A percentile compares a stretch with the other conserved stretches of the same genome.
These are phyloP conservation scores for Oryza meyeriana DNA, from an alignment of 176 grass and related monocot species.

Conservation along the genomic window DNA sequence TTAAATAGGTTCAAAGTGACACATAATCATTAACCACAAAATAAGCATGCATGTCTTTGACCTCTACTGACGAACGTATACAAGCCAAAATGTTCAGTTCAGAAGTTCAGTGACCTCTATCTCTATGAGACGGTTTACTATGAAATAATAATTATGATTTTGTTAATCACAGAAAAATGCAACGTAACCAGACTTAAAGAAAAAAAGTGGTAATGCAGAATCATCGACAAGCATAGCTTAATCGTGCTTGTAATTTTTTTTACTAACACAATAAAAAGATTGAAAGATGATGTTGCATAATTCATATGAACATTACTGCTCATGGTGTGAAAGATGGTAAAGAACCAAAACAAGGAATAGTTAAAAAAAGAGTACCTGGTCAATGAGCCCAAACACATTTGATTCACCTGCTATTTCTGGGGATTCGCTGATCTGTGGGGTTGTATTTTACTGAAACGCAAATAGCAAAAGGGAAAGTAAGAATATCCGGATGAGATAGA, in stretches of 20 bases:
- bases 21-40: neutral
- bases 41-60: neutral
- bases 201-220: neutral
- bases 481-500: too few species aligned
- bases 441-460: too few species aligned
- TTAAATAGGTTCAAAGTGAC: too few species aligned
- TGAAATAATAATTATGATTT: neutral
- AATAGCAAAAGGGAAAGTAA: too few species aligned
- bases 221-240: neutral
- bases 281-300: neutral
- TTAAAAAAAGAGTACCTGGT: constrained; percentile 38
- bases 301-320: neutral
- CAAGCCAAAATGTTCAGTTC: neutral
- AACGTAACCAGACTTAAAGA: neutral
- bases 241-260: neutral
- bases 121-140: neutral
- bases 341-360: neutral
- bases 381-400: constrained; percentile 28
- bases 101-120: neutral
- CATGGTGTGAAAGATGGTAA: constrained; percentile 22
- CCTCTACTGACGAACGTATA: neutral
- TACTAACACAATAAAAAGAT: neutral
- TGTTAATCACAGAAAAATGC: neutral
- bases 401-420: too few species aligned
- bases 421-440: too few species aligned